phyloP scores from a whole-genome alignment of 2,329 filamentous ascomycete genomes.

The Colletotrichum simmondsii region DNA sequence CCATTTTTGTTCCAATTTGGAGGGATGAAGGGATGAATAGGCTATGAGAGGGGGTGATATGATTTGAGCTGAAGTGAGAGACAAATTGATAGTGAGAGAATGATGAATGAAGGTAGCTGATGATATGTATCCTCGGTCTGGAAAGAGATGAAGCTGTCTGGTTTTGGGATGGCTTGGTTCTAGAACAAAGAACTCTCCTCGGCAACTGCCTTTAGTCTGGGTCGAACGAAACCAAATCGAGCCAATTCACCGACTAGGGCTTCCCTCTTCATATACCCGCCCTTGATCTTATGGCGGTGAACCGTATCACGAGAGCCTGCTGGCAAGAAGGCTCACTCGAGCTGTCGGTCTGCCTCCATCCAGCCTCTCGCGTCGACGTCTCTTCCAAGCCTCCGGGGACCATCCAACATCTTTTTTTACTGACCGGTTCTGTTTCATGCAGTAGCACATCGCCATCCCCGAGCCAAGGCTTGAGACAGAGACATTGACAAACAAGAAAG shows the following conservation, averaged over 20 bases:
- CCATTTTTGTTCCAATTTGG: neutral
- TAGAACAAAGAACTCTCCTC: neutral
- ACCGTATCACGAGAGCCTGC: neutral
- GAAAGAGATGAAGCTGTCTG: no score
- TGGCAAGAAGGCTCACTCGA: neutral
- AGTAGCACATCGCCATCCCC: constrained; percentile 1
- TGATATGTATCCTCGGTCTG: neutral
- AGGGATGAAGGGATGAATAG: neutral
- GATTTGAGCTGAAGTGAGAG: neutral
- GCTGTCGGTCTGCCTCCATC: neutral
- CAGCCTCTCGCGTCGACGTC: neutral
- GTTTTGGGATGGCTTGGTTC: neutral
- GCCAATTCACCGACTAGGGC: neutral
- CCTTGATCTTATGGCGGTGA: constrained; percentile 17
- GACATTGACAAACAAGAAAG: neutral
- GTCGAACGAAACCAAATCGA: neutral
- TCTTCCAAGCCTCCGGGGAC: neutral
- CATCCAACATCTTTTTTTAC: neutral
- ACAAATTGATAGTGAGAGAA: neutral
- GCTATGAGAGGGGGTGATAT: neutral
- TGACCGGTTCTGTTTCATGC: constrained; percentile 7
- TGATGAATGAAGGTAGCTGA: neutral
- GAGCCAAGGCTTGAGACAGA: neutral
- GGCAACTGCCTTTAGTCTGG: neutral
- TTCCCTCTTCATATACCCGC: constrained; percentile 4